A percentile compares a stretch with the other conserved stretches of the same genome.
Evolutionary conservation across 2,329 filamentous ascomycete genomes (phyloP).

Genomic region (Colletotrichum spinosum): DNA sequence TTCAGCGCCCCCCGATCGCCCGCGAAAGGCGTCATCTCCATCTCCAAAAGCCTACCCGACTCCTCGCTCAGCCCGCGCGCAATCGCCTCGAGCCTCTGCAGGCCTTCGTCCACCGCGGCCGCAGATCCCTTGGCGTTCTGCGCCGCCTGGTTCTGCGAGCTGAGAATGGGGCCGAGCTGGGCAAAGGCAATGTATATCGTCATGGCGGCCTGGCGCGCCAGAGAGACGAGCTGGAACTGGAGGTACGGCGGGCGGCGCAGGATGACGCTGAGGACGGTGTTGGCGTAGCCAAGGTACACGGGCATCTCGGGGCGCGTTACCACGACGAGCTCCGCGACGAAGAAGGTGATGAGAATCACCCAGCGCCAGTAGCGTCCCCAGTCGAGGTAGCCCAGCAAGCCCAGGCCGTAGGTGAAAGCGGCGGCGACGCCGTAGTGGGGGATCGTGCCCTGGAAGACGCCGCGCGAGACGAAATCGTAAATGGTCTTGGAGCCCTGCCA

Average conservation of each 20-base stretch:
- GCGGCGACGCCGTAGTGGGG: conserved; percentile 72
- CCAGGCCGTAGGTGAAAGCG: conserved; percentile 69
- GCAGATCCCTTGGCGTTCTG: conserved; percentile 41
- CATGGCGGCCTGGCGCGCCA: conserved; percentile 81
- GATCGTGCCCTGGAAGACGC: conserved; percentile 67
- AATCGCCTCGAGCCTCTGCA: conserved; percentile 74
- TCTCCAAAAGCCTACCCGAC: conserved; percentile 74
- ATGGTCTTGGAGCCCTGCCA: conserved; percentile 77
- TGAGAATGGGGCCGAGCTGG: conserved; percentile 79
- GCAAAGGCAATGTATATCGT: conserved; percentile 86
- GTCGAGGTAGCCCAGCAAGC: conserved; percentile 74
- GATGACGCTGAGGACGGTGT: conserved; percentile 54
- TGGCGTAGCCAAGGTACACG: conserved; percentile 54
- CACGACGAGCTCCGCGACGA: conserved; percentile 67
- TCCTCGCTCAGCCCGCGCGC: conserved; percentile 75
- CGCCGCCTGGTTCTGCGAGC: conserved; percentile 50
- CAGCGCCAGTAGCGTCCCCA: conserved; percentile 76
- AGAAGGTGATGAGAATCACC: conserved; percentile 65
- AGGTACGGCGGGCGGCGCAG: conserved; percentile 72
- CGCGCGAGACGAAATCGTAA: conserved; percentile 78
- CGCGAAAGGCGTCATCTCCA: conserved; percentile 85
- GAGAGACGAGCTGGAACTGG: conserved; percentile 84
- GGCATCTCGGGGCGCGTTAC: conserved; percentile 67
- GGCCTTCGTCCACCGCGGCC: conserved; percentile 52
- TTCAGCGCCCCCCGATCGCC: conserved; percentile 75